Evolutionary conservation across 83 land plant species (phyloP).

Genomic region (Isoetes engelmannii): DNA sequence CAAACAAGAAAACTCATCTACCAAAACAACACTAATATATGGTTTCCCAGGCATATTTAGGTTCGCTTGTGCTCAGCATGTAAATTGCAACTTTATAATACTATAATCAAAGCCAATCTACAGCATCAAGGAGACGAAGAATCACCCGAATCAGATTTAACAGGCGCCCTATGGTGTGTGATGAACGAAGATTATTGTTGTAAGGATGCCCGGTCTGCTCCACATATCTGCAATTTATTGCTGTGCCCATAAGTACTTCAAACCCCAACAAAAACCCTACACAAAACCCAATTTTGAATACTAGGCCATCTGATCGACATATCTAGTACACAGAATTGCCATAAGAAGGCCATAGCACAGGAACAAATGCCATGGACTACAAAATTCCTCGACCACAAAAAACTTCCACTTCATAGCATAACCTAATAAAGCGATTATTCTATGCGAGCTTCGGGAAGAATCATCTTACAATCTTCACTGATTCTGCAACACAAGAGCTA

Average conservation of each 20-base stretch:
- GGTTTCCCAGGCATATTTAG: neutral
- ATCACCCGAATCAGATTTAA: slow-evolving; percentile 65
- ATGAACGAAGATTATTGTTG: slow-evolving; percentile 48
- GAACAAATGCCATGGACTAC: neutral
- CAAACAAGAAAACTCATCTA: neutral
- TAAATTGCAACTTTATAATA: neutral
- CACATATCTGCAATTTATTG: slow-evolving; percentile 45
- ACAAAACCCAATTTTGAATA: neutral
- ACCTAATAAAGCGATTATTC: neutral
- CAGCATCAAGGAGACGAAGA: neutral
- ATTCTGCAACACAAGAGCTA: neutral
- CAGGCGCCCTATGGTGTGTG: slow-evolving; percentile 71
- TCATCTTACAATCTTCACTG: neutral
- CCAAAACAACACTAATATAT: neutral
- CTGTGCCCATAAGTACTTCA: too few relatives aligned
- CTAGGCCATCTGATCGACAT: neutral
- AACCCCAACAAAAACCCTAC: slow-evolving; percentile 2
- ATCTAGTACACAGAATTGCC: neutral
- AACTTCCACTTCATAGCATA: neutral
- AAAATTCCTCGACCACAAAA: neutral
- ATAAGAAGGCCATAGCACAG: neutral
- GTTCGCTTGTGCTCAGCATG: neutral
- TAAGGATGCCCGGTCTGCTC: slow-evolving; percentile 48
- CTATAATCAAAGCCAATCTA: neutral
- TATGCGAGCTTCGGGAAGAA: neutral